Conservation (phyloP, 306 rosid genomes). For the Castanopsis chinensis region DNA sequence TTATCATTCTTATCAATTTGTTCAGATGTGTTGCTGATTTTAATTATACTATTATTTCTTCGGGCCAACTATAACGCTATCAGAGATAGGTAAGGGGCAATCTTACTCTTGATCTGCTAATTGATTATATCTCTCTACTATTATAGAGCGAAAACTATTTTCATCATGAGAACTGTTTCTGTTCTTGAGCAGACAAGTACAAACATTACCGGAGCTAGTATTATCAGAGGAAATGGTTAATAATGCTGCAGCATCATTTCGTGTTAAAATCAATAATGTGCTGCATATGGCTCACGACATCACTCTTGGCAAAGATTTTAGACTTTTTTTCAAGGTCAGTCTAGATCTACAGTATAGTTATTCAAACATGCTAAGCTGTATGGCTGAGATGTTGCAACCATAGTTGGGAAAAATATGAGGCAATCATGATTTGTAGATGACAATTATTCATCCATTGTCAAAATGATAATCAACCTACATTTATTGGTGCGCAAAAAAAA, state of each 20-base stretch:
- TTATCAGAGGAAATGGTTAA: slow-evolving; percentile 95
- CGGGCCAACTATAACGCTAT: slow-evolving; percentile 66
- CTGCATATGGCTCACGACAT: slow-evolving; percentile 93
- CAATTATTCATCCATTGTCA: background rate
- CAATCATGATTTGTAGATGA: background rate
- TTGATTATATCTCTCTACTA: slow-evolving; percentile 15
- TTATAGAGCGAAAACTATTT: slow-evolving; percentile 12
- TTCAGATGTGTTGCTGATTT: slow-evolving; percentile 88
- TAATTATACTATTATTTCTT: slow-evolving; percentile 64
- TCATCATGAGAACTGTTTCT: slow-evolving; percentile 8
- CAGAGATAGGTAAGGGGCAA: slow-evolving; percentile 57
- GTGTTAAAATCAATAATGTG: slow-evolving; percentile 75
- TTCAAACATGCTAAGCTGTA: background rate
- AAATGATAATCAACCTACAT: background rate
- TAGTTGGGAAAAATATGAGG: background rate
- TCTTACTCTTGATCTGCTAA: background rate
- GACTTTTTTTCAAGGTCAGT: slow-evolving; percentile 81
- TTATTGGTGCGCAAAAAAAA: background rate
- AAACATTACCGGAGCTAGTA: slow-evolving; percentile 69
- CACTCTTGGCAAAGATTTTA: slow-evolving; percentile 92
- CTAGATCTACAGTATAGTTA: background rate
- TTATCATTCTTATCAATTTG: slow-evolving; percentile 74
- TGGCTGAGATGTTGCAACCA: slow-evolving; percentile 14
- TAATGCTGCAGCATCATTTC: slow-evolving; percentile 84
- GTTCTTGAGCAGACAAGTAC: slow-evolving; percentile 58